These are phyloP conservation scores for Plectosphaerella sp. DNA, from an alignment of 2,329 filamentous ascomycete genomes.

Conservation along the genomic window DNA sequence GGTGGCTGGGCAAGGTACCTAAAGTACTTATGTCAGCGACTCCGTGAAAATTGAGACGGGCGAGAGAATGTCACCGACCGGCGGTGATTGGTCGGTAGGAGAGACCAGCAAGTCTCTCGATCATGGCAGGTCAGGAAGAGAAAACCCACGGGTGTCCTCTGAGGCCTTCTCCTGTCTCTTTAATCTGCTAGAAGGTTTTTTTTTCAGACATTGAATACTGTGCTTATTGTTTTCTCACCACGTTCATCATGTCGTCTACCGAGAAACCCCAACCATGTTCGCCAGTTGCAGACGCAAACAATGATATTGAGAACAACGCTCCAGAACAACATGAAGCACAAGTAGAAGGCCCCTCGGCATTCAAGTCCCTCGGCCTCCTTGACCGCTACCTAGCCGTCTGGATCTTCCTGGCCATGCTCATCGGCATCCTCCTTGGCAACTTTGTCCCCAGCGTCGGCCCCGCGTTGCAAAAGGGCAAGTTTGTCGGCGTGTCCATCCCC, in stretches of 20 bases:
- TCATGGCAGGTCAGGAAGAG: neutral
- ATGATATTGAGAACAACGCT: conserved; percentile 9
- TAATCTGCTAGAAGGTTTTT: neutral
- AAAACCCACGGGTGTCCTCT: neutral
- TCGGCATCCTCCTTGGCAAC: conserved; percentile 73
- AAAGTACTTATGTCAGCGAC: too few species aligned
- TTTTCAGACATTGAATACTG: neutral
- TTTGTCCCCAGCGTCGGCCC: conserved; percentile 60
- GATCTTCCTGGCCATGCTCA: conserved; percentile 74
- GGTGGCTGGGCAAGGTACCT: too few species aligned
- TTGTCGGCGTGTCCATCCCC: conserved; percentile 64
- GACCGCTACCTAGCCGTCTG: conserved; percentile 64
- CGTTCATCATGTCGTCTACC: neutral
- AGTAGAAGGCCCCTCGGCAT: conserved; percentile 31
- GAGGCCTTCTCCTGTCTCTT: neutral
- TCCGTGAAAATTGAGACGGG: neutral
- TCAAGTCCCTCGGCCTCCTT: conserved; percentile 53
- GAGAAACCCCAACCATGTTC: neutral
- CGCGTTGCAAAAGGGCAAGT: conserved; percentile 64
- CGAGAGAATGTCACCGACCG: neutral
- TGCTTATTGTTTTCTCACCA: neutral
- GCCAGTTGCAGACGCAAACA: neutral
- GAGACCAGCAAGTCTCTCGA: neutral
- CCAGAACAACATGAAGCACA: neutral
- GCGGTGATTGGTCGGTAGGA: neutral